These are phyloP conservation scores for Trichosporon coremiiforme DNA, from an alignment of 1,284 basidiomycete species.

Conservation along the genomic window DNA sequence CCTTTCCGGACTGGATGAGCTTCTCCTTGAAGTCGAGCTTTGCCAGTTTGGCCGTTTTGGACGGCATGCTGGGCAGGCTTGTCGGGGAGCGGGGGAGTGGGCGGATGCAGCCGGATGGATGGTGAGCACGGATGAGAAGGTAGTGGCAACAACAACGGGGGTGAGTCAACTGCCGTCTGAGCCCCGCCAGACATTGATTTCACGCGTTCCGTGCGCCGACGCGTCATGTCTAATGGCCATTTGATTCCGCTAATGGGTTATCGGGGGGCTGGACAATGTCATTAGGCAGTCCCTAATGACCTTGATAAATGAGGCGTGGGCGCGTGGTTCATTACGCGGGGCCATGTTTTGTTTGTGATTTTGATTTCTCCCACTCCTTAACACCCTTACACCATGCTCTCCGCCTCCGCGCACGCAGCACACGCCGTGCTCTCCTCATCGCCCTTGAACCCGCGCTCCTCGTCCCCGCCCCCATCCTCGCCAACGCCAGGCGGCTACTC, in stretches of 20 bases:
- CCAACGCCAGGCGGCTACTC: slow-evolving; percentile 31
- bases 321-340: slow-evolving; percentile 15
- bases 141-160: slow-evolving; percentile 15
- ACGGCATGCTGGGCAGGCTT: slow-evolving; percentile 28
- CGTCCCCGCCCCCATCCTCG: slow-evolving; percentile 34
- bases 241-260: slow-evolving; percentile 20
- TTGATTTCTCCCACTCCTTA: not conserved
- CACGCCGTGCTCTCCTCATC: slow-evolving; percentile 37
- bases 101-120: not conserved
- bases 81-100: not conserved
- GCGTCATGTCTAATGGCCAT: slow-evolving; percentile 6
- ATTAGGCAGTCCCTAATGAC: not conserved
- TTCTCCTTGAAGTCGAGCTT: slow-evolving; percentile 74
- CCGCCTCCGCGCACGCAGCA: slow-evolving; percentile 22
- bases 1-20: slow-evolving; percentile 60
- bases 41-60: slow-evolving; percentile 28
- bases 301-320: not conserved
- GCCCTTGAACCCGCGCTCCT: slow-evolving; percentile 46
- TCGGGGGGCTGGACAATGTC: not conserved
- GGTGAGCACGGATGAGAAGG: slow-evolving; percentile 20
- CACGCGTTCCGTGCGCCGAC: not conserved
- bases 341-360: slow-evolving; percentile 19
- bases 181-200: not conserved
- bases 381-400: slow-evolving; percentile 24
- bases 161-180: slow-evolving; percentile 12